Evolutionary conservation across 1,284 basidiomycete genomes (phyloP).

Genomic region (Tilletia horrida): DNA sequence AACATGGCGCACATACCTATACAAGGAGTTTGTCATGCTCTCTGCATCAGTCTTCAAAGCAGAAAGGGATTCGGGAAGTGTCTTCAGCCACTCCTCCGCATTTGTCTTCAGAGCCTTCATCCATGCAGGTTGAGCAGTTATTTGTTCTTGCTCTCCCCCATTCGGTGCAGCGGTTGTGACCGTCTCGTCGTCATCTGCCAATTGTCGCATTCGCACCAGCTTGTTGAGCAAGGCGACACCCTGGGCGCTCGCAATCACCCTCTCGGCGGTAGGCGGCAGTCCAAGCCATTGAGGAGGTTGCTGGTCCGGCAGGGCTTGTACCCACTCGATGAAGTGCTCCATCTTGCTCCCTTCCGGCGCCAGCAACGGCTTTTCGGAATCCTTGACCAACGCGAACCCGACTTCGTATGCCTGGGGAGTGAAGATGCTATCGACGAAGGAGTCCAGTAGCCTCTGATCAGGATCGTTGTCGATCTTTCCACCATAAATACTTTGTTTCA

Average conservation of each 20-base stretch:
- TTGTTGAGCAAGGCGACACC: constrained; percentile 41
- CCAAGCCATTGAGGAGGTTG: constrained; percentile 53
- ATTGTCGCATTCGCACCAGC: constrained; percentile 46
- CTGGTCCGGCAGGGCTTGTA: constrained; percentile 47
- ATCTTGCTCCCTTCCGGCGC: constrained; percentile 52
- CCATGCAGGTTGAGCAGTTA: constrained; percentile 40
- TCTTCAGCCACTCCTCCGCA: constrained; percentile 36
- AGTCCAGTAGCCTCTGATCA: constrained; percentile 50
- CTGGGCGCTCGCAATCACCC: constrained; percentile 48
- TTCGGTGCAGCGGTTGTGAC: not conserved
- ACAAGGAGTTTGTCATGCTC: constrained; percentile 14
- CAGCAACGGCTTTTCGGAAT: constrained; percentile 33
- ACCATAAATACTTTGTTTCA: constrained; percentile 51
- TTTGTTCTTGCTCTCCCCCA: constrained; percentile 2
- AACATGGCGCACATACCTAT: not conserved
- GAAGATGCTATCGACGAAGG: constrained; percentile 51
- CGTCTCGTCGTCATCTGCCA: constrained; percentile 48
- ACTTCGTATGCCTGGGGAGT: constrained; percentile 48
- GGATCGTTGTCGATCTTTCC: constrained; percentile 50
- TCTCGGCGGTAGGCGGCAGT: constrained; percentile 50
- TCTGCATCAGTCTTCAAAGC: constrained; percentile 5
- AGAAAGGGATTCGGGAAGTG: not conserved
- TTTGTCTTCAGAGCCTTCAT: constrained; percentile 45
- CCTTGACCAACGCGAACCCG: constrained; percentile 45
- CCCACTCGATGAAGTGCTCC: constrained; percentile 49